These are phyloP conservation scores for grape (Vitis vinifera) DNA, from an alignment of 164 flowering plant species.

Conservation along the genomic window ASM3070453v1 NC_081810.1:20376001-20376500, in stretches of 20 bases:
- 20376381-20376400: neutral
- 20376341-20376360: conserved; percentile 21
- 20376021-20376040: conserved; percentile 12
- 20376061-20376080: conserved; percentile 14
- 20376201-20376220: conserved; percentile 38
- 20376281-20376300: conserved; percentile 16
- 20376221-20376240: conserved; percentile 10
- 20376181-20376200: conserved; percentile 24
- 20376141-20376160: neutral
- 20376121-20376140: conserved; percentile 19
- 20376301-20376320: conserved; percentile 10
- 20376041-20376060: conserved; percentile 27
- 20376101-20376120: conserved; percentile 18
- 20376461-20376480: conserved; percentile 4
- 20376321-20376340: conserved; percentile 22
- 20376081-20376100: neutral
- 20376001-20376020: conserved; percentile 12
- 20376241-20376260: neutral
- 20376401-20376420: conserved; percentile 21
- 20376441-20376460: neutral
- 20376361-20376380: neutral
- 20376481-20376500: conserved; percentile 19
- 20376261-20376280: conserved; percentile 17
- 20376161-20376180: conserved; percentile 21
- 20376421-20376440: neutral